Evolutionary conservation across 768 basidiomycete genomes (phyloP), one percentile per base, ranked within the genome.

Genomic region (Mycena sanguinolenta): DNA sequence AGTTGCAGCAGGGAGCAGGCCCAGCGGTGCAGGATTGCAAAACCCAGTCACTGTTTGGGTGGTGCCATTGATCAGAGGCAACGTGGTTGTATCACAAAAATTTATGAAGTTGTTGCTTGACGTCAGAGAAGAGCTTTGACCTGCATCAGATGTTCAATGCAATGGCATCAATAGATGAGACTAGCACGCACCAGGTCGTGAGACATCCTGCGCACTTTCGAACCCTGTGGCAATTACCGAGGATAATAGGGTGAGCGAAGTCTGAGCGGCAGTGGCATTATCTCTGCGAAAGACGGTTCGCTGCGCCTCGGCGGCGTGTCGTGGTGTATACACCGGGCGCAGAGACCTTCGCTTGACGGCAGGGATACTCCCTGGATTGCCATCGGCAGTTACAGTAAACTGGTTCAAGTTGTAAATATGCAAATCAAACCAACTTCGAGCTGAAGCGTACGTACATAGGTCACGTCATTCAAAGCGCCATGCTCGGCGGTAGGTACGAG

Each of bases 81-180:
- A 77, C 58, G 32, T 74, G 16, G 84, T 78, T 3, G 83, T 76
- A 14, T 75, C 67, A 75, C 88, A 88, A 77, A 82, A 85, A 81
- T 87, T 88, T 82, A 88, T 87, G 79, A 85, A 90, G 82, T 90
- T 90, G 80, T 90, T 89, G 42, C 70, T 72, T 34, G 86, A 86
- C 6, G 86, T 88, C 19, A 82, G 72, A n/a, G 85, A 86, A 2
- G 83, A 74, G 19, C 81, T 82, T 75, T 87, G 85, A 32, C 84
- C 86, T 39, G 8, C 6, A 46, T 2, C 25, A 28, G n/a, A 38
- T 34, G 21, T 21, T 36, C 13, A 17, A 16, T 28, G 38, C 17
- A 42, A 32, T n/a, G 14, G n/a, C 23, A 30, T 13, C 19, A 44
- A 44, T 27, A 23, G 23, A 57, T 12, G 7, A 28, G 39, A 4